Evolutionary conservation across 2,329 filamentous ascomycete genomes (phyloP), one percentile per base, ranked within the genome.

Genomic region (Geosmithia flava): DNA sequence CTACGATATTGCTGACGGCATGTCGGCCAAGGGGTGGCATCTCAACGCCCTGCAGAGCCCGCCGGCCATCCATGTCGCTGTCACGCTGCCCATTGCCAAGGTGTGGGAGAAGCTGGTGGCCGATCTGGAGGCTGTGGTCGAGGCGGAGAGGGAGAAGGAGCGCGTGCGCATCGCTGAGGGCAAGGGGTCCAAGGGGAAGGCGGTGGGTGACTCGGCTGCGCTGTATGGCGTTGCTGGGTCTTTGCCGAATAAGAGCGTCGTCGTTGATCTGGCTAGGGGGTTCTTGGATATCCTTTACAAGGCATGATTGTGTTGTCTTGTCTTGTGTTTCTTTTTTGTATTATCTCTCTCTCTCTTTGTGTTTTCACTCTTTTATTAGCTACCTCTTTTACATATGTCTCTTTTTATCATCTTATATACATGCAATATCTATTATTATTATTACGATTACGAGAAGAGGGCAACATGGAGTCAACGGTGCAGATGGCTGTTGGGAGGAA

Each of bases 211-310:
- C 62, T 81, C 87, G 15, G 87, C 88, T 1, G 90, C 90, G 4
- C 68, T 98, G 52, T 98, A 98, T 66, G 93, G 93, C 48, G 90
- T 98, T 49, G 93, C 93, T 0, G 93, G 93, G 6, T 94, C 87
- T 59, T 67, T 98, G 64, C 93, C 93, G 1, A 94, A 98, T 63
- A 97, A 97, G 77, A 88, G 85, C 55, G 83, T 98, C 33, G 89
- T 98, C 30, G 87, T 87, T 54, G 87, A 95, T 58, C 68, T 98
- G 61, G 91, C 90, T 2, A 87, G 76, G 55, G 91, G 89, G 1
- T 98, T 97, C 66, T 72, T 97, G 61, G 90, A 97, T 68, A 83
- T 93, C 47, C 63, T 96, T 65, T 96, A 96, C 67, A 95, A 95
- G 72, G 83, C 84, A 51, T 93, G 69, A 68, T n/a, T n/a, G n/a